These are phyloP conservation scores for Oxytropis ochrocephala DNA, from an alignment of 306 rosid genomes.

Conservation along the genomic window DNA sequence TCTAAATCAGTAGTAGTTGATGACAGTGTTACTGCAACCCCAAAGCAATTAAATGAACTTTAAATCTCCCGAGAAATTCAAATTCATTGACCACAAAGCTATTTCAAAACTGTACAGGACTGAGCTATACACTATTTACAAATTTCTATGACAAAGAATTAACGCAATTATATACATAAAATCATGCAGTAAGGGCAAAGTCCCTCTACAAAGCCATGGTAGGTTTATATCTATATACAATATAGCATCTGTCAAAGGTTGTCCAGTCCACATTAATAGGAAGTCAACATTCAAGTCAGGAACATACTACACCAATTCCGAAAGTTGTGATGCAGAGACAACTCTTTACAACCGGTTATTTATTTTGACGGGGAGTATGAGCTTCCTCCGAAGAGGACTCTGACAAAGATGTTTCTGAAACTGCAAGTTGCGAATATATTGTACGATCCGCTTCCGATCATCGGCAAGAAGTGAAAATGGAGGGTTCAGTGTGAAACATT, in stretches of 20 bases:
- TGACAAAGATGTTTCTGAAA: conserved; percentile 32
- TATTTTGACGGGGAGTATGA: conserved; percentile 26
- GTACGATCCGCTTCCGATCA: conserved; percentile 58
- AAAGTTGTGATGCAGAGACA: conserved; percentile 20
- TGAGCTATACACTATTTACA: conserved; percentile 29
- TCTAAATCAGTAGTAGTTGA: background rate
- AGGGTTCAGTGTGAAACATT: conserved; percentile 62
- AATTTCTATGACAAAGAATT: conserved; percentile 29
- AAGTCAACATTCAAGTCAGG: conserved; percentile 4
- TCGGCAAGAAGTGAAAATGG: conserved; percentile 51
- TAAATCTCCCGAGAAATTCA: background rate
- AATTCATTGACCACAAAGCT: conserved; percentile 1
- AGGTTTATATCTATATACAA: conserved; percentile 8
- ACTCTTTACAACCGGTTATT: conserved; percentile 33
- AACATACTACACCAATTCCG: conserved; percentile 15
- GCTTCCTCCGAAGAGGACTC: conserved; percentile 33
- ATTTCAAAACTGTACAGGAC: conserved; percentile 15
- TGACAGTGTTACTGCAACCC: background rate
- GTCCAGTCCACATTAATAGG: background rate
- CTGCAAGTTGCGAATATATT: conserved; percentile 53
- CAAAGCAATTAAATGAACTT: background rate
- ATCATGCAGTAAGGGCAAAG: conserved; percentile 22
- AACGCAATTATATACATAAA: conserved; percentile 31
- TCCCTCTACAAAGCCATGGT: conserved; percentile 15
- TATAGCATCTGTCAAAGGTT: conserved; percentile 16